Percentiles rank a stretch among this genome's conserved stretches.
Evolutionary conservation across 169 alveolate species (phyloP).

Genomic region (Plasmodium gonderi): DNA sequence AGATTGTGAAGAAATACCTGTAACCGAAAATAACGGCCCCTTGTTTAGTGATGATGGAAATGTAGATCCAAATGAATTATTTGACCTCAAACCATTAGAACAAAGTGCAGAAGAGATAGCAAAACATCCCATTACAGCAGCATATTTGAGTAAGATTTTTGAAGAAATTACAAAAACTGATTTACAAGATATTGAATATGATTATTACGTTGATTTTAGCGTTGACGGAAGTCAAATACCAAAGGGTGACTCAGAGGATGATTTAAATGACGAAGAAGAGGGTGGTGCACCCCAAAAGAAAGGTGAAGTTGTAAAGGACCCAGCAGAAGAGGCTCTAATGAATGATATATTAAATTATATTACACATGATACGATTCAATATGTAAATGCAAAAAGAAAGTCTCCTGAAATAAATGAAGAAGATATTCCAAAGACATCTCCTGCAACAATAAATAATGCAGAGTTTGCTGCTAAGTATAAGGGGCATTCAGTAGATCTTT

Average conservation of each 20-base stretch:
- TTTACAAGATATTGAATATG: background rate
- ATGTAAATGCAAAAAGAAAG: background rate
- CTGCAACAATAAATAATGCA: background rate
- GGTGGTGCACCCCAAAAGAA: background rate
- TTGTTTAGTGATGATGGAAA: background rate
- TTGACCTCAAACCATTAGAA: background rate
- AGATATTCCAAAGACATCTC: background rate
- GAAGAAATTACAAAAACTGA: background rate
- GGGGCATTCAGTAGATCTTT: background rate
- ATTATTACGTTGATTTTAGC: background rate
- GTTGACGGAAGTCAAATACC: background rate
- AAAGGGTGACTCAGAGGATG: background rate
- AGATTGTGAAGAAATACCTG: background rate
- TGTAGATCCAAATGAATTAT: background rate
- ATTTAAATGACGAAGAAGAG: background rate
- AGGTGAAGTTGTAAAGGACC: background rate
- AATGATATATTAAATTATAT: background rate
- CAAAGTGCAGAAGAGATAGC: background rate
- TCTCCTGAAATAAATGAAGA: background rate
- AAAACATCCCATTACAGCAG: background rate
- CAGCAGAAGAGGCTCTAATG: background rate
- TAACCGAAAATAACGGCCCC: background rate
- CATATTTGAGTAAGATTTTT: background rate
- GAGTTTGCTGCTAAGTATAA: background rate
- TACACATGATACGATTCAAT: background rate